Evolutionary conservation across 1,139 yeast genomes (phyloP).

Genomic region (Pichia norvegensis): DNA sequence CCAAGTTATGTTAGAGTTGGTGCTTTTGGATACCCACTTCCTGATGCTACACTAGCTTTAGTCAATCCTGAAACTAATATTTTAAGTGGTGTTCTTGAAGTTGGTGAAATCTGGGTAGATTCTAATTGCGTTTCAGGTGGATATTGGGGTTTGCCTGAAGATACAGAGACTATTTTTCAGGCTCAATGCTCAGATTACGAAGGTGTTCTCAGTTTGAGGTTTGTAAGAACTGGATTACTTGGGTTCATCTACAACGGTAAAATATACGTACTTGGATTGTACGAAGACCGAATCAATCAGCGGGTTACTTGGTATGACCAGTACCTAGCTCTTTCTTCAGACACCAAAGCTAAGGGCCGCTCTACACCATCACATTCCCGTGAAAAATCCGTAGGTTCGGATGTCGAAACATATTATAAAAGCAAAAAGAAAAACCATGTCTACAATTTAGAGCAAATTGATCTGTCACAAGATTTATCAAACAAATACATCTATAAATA

Average conservation of each 20-base stretch:
- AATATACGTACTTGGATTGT: slow-evolving; percentile 78
- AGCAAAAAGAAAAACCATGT: slow-evolving; percentile 1
- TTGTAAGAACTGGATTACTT: slow-evolving; percentile 79
- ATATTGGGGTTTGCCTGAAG: slow-evolving; percentile 65
- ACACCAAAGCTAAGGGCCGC: slow-evolving; percentile 1
- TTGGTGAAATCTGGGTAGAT: slow-evolving; percentile 98
- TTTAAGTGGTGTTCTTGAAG: slow-evolving; percentile 61
- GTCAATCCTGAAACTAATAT: slow-evolving; percentile 86
- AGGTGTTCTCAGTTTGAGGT: slow-evolving; percentile 65
- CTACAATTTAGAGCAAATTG: slow-evolving; percentile 6
- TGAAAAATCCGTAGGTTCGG: slow-evolving; percentile 2
- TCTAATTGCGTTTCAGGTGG: slow-evolving; percentile 86
- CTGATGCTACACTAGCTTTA: slow-evolving; percentile 87
- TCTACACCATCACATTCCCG: not conserved
- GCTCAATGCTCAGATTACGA: slow-evolving; percentile 69
- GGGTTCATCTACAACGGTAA: slow-evolving; percentile 87
- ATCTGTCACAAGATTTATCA: slow-evolving; percentile 6
- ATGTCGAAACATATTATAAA: slow-evolving; percentile 2
- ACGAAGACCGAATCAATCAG: slow-evolving; percentile 87
- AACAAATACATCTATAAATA: slow-evolving; percentile 37
- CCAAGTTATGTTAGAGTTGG: slow-evolving; percentile 60
- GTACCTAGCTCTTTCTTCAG: slow-evolving; percentile 23
- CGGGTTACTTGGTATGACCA: slow-evolving; percentile 58
- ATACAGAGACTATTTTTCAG: slow-evolving; percentile 70
- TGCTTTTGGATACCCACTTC: slow-evolving; percentile 89